Evolutionary conservation across 2,329 filamentous ascomycete species (phyloP).

Genomic region (Colletotrichum destructivum): DNA sequence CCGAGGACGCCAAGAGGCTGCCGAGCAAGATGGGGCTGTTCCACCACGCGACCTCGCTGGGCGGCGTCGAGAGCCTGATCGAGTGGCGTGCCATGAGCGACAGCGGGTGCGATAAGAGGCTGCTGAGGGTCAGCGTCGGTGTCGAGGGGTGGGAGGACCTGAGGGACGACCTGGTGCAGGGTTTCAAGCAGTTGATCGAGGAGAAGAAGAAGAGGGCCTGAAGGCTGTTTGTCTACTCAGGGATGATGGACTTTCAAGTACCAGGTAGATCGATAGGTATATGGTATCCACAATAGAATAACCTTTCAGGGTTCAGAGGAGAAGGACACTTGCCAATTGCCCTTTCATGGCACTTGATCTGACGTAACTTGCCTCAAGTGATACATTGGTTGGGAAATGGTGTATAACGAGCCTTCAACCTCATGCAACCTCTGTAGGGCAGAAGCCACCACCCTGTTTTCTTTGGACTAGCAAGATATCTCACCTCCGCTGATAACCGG

Average conservation of each 20-base stretch:
- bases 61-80: slow-evolving; percentile 94
- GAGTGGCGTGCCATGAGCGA: slow-evolving; percentile 98
- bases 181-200: slow-evolving; percentile 69
- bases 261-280: not conserved
- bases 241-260: not conserved
- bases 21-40: slow-evolving; percentile 87
- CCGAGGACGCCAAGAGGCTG: slow-evolving; percentile 74
- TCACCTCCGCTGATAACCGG: too few relatives aligned
- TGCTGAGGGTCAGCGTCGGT: slow-evolving; percentile 88
- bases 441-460: not conserved
- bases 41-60: slow-evolving; percentile 94
- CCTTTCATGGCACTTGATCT: not conserved
- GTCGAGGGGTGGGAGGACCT: slow-evolving; percentile 91
- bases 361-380: too few relatives aligned
- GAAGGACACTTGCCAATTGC: not conserved
- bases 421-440: not conserved
- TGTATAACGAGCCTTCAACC: not conserved
- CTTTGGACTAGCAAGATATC: not conserved
- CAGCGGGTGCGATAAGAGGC: slow-evolving; percentile 75
- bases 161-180: slow-evolving; percentile 79
- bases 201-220: slow-evolving; percentile 45
- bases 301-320: not conserved
- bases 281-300: too few relatives aligned
- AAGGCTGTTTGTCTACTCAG: not conserved
- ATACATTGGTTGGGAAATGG: not conserved